Conservation (phyloP, 108 stramenopile species). For the Epipyxis sp. region DNA sequence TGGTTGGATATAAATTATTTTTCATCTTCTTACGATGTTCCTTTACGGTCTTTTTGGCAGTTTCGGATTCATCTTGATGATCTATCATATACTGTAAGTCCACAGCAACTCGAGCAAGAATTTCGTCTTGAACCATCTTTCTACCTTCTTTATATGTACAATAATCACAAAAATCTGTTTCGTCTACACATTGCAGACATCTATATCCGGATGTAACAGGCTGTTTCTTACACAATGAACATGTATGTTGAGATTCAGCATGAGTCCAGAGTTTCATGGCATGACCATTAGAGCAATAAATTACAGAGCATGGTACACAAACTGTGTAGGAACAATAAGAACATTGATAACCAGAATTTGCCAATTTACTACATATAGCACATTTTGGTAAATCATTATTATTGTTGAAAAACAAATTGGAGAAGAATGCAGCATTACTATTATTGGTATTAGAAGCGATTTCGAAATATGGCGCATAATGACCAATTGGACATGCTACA, state of each 20-base stretch:
- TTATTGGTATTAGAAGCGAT: not conserved
- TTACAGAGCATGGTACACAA: conserved; percentile 16
- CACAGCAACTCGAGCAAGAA: not conserved
- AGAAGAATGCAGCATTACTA: not conserved
- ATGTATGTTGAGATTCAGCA: conserved; percentile 24
- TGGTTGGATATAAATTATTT: not conserved
- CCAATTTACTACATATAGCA: not conserved
- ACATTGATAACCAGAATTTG: conserved; percentile 12
- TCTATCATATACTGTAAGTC: not conserved
- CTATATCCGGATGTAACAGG: conserved; percentile 15
- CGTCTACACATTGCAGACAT: conserved; percentile 1
- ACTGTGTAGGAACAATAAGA: not conserved
- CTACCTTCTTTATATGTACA: not conserved
- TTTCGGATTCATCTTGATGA: conserved; percentile 6
- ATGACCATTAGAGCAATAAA: conserved; percentile 26
- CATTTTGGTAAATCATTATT: too few relatives aligned
- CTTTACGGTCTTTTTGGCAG: not conserved
- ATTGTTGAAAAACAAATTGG: too few relatives aligned
- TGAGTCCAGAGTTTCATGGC: conserved; percentile 7
- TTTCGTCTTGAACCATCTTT: not conserved
- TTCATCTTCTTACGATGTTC: not conserved
- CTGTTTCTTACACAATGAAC: not conserved
- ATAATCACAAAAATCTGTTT: conserved; percentile 14
- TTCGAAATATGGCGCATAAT: conserved; percentile 11
- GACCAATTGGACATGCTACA: conserved; percentile 22